Percentiles rank a stretch among this genome's conserved stretches.
Conservation (phyloP, 2,329 filamentous ascomycete genomes). For the Colletotrichum coccodes region DNA sequence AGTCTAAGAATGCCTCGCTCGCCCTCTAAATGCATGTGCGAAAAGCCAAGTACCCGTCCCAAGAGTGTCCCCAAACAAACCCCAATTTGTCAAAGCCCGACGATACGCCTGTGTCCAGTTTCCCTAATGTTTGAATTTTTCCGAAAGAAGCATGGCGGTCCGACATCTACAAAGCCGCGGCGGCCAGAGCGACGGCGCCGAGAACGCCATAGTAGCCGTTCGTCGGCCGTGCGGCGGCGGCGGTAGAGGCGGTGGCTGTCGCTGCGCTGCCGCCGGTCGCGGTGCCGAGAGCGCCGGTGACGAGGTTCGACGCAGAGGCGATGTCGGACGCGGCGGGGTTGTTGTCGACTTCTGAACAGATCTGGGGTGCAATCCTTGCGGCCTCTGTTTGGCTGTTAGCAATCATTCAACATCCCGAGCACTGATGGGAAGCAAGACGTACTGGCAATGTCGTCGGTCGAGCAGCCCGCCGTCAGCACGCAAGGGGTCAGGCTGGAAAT, state of each 20-base stretch:
- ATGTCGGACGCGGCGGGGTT: slow-evolving; percentile 25
- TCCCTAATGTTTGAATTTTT: background rate
- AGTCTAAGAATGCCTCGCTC: background rate
- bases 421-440: background rate
- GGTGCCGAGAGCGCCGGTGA: slow-evolving; percentile 25
- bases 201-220: slow-evolving; percentile 11
- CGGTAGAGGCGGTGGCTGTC: background rate
- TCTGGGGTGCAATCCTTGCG: slow-evolving; percentile 27
- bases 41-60: too few species aligned
- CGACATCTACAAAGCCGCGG: slow-evolving; percentile 1
- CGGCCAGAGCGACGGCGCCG: slow-evolving; percentile 11
- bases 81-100: background rate
- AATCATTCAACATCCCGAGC: background rate
- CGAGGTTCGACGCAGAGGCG: slow-evolving; percentile 30
- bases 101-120: background rate
- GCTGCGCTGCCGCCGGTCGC: slow-evolving; percentile 6
- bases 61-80: background rate
- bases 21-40: background rate
- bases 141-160: background rate
- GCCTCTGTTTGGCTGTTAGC: slow-evolving; percentile 17
- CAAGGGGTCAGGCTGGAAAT: slow-evolving; percentile 27
- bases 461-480: slow-evolving; percentile 21
- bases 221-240: background rate
- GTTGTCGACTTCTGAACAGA: slow-evolving; percentile 24
- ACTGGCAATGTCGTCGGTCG: slow-evolving; percentile 19